These are phyloP conservation scores for Talaromyces wortmannii DNA, from an alignment of 495 filamentous ascomycete species.

Conservation along the genomic window DNA sequence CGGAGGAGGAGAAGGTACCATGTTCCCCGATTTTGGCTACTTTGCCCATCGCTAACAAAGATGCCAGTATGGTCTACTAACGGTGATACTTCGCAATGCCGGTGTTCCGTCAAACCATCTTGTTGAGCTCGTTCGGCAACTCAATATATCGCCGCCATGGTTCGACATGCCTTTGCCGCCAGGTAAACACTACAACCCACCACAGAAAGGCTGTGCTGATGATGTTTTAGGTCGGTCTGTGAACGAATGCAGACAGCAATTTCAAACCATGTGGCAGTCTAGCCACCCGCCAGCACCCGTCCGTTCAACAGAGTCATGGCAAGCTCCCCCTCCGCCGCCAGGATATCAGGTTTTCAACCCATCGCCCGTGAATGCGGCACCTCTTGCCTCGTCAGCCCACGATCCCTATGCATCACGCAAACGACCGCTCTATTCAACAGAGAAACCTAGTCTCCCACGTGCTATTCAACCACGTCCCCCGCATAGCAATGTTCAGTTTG, in stretches of 20 bases:
- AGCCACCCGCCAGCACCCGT: constrained; percentile 7
- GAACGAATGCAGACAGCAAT: constrained; percentile 35
- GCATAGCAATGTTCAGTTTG: constrained; percentile 26
- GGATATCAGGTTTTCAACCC: constrained; percentile 12
- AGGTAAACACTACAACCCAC: constrained; percentile 18
- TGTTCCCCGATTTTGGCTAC: background rate
- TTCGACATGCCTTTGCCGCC: constrained; percentile 50
- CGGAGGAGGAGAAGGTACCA: constrained; percentile 53
- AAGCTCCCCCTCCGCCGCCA: constrained; percentile 13
- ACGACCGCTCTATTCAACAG: constrained; percentile 24
- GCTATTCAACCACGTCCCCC: constrained; percentile 36
- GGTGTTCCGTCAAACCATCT: constrained; percentile 42
- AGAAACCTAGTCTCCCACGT: constrained; percentile 28
- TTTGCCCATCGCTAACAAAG: background rate
- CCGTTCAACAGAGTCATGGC: constrained; percentile 19
- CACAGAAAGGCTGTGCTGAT: background rate
- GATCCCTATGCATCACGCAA: constrained; percentile 20
- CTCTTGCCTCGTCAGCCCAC: background rate
- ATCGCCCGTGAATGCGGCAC: constrained; percentile 1
- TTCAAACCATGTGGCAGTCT: constrained; percentile 24
- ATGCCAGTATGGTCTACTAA: constrained; percentile 43
- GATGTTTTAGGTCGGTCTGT: constrained; percentile 29
- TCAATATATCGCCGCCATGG: constrained; percentile 47
- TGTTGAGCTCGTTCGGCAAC: constrained; percentile 40
- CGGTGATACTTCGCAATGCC: constrained; percentile 56